Evolutionary conservation across 1,284 basidiomycete species (phyloP), one percentile per base, ranked within the genome.

Genomic region (Ceratobasidium sp.): DNA sequence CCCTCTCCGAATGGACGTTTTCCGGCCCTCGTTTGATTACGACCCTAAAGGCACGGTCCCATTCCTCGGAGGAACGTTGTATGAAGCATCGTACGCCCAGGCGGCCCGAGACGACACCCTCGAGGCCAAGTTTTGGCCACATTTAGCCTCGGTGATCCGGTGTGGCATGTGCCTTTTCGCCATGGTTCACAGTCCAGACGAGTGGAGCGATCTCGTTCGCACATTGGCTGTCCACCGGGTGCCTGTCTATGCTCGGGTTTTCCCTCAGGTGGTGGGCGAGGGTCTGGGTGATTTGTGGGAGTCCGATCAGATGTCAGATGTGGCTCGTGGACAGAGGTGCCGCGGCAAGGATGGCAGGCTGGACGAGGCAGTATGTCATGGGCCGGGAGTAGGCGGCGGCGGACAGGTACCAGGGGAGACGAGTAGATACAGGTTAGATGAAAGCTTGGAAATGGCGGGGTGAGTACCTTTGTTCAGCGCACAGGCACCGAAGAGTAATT

Each of bases 91-190:
- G 2, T 58, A 27, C 42, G 17, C 31, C 31, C 40, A 45, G 35
- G 42, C 27, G 22, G 47, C 40, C 13, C 40, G 22, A 15, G 40
- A 45, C 22, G 38, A 45, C 13, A 31, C 38, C 15, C 29, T 58
- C 25, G 40, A 58, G 27, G 35, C 56, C 25, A 35, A 31, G n/a
- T 58, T 42, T 31, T 55, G 53, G 53, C 17, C 53, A 13, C 53
- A 55, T 20, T 27, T 42, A 6, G 55, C n/a, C 7, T 57, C 55
- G 2, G 10, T 57, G 10, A 35, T 57, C 12, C 55, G 35, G 12
- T n/a, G 55, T 27, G 55, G 55, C 22, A 57, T 42, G 43, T 57
- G 38, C 31, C 38, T 57, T 27, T 57, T 57, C 22, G 35, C 55
- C 5, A 40, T 25, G 34, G 53, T 55, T 38, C 20, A 40, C 15